Percentiles rank a stretch among this genome's conserved stretches.
These are phyloP conservation scores for Hygrophoropsis aurantiaca DNA, from an alignment of 768 basidiomycete species.

Conservation along the genomic window DNA sequence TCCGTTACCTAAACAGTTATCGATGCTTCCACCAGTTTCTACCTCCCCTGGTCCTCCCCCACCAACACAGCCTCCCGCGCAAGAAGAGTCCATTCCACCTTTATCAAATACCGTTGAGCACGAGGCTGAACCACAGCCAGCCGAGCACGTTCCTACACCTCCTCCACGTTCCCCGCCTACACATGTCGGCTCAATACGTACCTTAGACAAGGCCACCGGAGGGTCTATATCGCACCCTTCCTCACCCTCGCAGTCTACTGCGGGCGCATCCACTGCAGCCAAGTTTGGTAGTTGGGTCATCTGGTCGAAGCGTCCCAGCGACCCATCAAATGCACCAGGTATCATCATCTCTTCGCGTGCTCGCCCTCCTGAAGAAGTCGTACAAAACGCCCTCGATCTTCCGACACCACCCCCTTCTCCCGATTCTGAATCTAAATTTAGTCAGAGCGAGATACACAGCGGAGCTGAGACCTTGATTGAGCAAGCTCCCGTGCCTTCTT, in stretches of 20 bases:
- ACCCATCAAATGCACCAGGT: constrained; percentile 64
- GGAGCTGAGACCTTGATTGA: constrained; percentile 12
- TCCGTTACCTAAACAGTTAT: constrained; percentile 63
- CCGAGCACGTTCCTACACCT: no score
- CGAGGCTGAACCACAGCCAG: no score
- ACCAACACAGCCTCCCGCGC: constrained; percentile 1
- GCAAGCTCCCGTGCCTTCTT: constrained; percentile 41
- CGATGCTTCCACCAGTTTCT: constrained; percentile 41
- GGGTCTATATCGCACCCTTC: no score
- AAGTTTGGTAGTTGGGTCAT: constrained; percentile 50
- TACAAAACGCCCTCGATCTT: constrained; percentile 53
- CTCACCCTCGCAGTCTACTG: no score
- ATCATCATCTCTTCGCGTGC: constrained; percentile 70
- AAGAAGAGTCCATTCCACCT: background rate
- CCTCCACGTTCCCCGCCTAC: no score
- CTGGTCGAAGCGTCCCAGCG: constrained; percentile 69
- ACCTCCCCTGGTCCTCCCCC: constrained; percentile 2
- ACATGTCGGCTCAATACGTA: no score
- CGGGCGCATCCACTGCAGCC: background rate
- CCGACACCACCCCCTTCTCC: constrained; percentile 52
- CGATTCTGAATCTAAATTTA: constrained; percentile 12
- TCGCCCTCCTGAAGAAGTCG: constrained; percentile 57
- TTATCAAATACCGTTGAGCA: no score
- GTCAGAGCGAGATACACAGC: no score
- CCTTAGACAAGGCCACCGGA: no score